A percentile compares a stretch with the other conserved stretches of the same genome.
These are phyloP conservation scores for Letharia columbiana DNA, from an alignment of 495 filamentous ascomycete genomes.

Conservation along the genomic window DNA sequence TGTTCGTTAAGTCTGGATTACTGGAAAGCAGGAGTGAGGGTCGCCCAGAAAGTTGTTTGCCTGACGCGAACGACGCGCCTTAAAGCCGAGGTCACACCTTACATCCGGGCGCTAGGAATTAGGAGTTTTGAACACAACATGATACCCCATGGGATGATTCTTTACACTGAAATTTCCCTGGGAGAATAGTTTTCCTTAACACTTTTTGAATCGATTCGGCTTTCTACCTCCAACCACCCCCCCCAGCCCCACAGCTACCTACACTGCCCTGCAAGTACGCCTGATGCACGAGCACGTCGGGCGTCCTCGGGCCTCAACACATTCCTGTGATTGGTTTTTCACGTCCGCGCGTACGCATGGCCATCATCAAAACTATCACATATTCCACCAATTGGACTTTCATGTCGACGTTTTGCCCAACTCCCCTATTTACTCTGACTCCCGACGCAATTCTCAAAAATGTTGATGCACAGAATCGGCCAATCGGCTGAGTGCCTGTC, in stretches of 20 bases:
- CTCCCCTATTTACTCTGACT: not conserved
- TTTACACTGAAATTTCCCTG: not conserved
- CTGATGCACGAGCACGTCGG: constrained; percentile 4
- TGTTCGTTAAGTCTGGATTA: not conserved
- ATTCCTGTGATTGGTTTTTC: constrained; percentile 1
- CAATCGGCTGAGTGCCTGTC: constrained; percentile 1
- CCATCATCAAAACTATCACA: constrained; percentile 1
- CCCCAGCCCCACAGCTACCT: not conserved
- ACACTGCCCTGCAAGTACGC: not conserved
- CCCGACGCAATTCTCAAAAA: not conserved
- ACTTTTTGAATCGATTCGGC: not conserved
- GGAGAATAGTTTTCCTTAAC: not conserved
- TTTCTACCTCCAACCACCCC: not conserved
- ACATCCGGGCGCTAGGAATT: not conserved
- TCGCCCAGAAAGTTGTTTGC: constrained; percentile 10
- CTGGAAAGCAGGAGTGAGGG: not conserved
- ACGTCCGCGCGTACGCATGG: not conserved
- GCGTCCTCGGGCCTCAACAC: not conserved
- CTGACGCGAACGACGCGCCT: constrained; percentile 7
- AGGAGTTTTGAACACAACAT: too few relatives aligned
- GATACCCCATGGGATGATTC: too few relatives aligned
- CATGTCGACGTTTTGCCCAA: not conserved
- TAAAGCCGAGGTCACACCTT: not conserved
- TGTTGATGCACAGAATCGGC: not conserved
- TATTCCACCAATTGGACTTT: not conserved